Percentiles rank a stretch among this genome's conserved stretches.
Evolutionary conservation across 495 filamentous ascomycete genomes (phyloP).

Genomic region (Lindgomyces ingoldianus): DNA sequence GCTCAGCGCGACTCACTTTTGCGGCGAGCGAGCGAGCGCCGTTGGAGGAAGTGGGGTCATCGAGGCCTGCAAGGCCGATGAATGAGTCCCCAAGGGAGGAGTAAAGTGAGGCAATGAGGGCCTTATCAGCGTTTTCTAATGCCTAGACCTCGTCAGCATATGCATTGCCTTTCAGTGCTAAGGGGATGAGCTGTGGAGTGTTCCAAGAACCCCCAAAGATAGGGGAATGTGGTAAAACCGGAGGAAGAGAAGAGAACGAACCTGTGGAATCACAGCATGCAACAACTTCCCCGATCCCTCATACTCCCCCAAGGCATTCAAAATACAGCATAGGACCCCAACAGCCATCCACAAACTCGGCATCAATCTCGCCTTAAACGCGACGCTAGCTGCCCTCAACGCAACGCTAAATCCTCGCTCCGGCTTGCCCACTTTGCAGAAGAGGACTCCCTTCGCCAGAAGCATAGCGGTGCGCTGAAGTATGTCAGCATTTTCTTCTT

Average conservation of each 20-base stretch:
- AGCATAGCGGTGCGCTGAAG: constrained; percentile 74
- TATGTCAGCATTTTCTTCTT: constrained; percentile 72
- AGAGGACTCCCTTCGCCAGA: constrained; percentile 71
- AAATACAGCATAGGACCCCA: constrained; percentile 64
- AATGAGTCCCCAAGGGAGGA: constrained; percentile 77
- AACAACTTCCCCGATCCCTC: constrained; percentile 66
- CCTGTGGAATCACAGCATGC: constrained; percentile 74
- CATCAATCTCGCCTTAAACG: constrained; percentile 70
- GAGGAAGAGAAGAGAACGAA: constrained; percentile 11
- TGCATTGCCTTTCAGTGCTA: too few species aligned
- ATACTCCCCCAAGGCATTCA: constrained; percentile 75
- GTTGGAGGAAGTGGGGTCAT: constrained; percentile 30
- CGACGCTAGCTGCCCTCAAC: constrained; percentile 75
- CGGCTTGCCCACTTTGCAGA: constrained; percentile 67
- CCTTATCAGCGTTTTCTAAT: constrained; percentile 70
- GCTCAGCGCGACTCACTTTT: constrained; percentile 38
- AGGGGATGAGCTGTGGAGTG: too few species aligned
- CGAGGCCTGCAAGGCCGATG: constrained; percentile 73
- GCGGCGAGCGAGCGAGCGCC: constrained; percentile 17
- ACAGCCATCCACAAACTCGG: constrained; percentile 77
- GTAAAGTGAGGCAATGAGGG: constrained; percentile 67
- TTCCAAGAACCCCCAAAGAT: background rate
- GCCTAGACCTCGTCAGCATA: constrained; percentile 43
- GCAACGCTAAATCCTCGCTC: constrained; percentile 82
- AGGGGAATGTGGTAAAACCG: background rate